Evolutionary conservation across 2,329 filamentous ascomycete species (phyloP).

Genomic region (Lecanicillium sp.): DNA sequence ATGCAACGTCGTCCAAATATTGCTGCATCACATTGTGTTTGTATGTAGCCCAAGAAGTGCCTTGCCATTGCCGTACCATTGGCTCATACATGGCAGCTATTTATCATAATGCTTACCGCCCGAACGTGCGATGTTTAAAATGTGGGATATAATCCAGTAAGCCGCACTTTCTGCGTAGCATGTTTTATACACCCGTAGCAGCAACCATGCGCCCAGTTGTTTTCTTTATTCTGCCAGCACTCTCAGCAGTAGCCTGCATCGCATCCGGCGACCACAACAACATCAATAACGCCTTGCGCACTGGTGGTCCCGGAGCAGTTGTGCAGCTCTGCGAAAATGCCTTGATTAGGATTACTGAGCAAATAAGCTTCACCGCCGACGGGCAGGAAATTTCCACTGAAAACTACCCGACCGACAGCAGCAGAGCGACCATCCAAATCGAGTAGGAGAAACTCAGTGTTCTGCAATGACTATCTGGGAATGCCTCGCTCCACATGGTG

Average conservation of each 20-base stretch:
- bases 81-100: neutral
- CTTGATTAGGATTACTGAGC: constrained; percentile 11
- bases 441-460: too few relatives aligned
- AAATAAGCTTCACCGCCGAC: constrained; percentile 15
- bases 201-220: neutral
- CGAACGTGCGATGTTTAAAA: neutral
- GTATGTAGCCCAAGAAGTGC: neutral
- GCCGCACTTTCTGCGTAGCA: neutral
- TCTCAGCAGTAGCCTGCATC: constrained; percentile 11
- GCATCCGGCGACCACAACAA: constrained; percentile 13
- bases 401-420: constrained; percentile 15
- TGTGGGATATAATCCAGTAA: neutral
- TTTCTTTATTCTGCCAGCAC: constrained; percentile 1
- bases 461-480: too few relatives aligned
- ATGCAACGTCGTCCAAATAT: too few relatives aligned
- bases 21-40: too few relatives aligned
- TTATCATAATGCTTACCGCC: neutral
- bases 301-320: constrained; percentile 12
- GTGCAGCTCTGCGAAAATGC: constrained; percentile 15
- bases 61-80: constrained; percentile 1
- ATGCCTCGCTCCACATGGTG: too few relatives aligned
- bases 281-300: constrained; percentile 12
- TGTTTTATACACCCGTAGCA: neutral
- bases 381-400: constrained; percentile 18
- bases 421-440: constrained; percentile 15